Evolutionary conservation across 805 yeast genomes (phyloP), one percentile per base, ranked within the genome.

Genomic region (Metschnikowia cerradonensis): DNA sequence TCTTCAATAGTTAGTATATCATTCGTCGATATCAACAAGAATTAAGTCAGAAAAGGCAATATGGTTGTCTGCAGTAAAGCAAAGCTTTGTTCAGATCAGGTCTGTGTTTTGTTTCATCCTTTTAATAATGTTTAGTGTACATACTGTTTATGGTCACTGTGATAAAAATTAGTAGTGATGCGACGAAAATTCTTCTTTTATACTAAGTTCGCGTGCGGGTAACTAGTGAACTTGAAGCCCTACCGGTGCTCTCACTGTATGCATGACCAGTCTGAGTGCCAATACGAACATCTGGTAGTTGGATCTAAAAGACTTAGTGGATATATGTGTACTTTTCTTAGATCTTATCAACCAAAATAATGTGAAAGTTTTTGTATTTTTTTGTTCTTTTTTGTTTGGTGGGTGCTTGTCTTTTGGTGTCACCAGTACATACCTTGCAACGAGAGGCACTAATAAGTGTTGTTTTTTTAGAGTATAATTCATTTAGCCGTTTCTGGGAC

Each of bases 101-200:
- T 58, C 61, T 58, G 61, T 58, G 61, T 58, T 50, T 57, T 58
- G 52, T 58, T 49, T 58, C 61, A 58, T 58, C 61, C 49, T 46
- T 37, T 48, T 50, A 51, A 58, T 56, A 53, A 33, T 20, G 31
- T n/a, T 23, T 14, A 23, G 32, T 19, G 42, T 40, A 57, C 60
- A 57, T 57, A 57, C 60, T 35, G 45, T 53, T 53, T 6, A 34
- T 11, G 14, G 30, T 43, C 14, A 22, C 15, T 41, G 17, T 14
- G 11, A 26, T n/a, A 7, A 31, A 23, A 13, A 8, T 10, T 4
- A 8, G 31, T 6, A 15, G n/a, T 4, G 3, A 15, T 10, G 31
- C 37, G 37, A 15, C 17, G 45, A 42, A 42, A 42, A 42, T n/a
- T 42, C 38, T 42, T 42, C 38, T 42, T 42, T 20, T 42, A 42